Evolutionary conservation across 192 early-diverging fungal species (phyloP).

Genomic region (Dissophora globulifera): DNA sequence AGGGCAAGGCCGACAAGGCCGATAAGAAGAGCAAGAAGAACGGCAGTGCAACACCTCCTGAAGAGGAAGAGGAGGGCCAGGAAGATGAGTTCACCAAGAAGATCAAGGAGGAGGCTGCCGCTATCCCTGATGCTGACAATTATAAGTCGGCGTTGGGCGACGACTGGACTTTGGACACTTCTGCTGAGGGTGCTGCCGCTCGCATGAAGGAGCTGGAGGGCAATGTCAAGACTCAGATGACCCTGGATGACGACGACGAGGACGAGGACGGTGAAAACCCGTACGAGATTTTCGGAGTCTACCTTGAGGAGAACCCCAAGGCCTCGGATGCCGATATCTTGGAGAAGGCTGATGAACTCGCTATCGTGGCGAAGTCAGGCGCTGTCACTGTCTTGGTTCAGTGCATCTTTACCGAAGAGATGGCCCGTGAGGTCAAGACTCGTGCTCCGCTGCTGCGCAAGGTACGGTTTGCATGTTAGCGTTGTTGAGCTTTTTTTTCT

Average conservation of each 20-base stretch:
- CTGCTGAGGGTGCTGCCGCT: constrained; percentile 77
- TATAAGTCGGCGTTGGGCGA: constrained; percentile 69
- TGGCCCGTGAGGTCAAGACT: constrained; percentile 76
- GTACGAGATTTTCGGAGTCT: constrained; percentile 83
- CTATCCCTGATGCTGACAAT: constrained; percentile 62
- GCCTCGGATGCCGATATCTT: constrained; percentile 77
- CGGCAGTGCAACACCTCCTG: constrained; percentile 52
- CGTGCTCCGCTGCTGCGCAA: constrained; percentile 74
- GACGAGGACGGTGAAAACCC: constrained; percentile 68
- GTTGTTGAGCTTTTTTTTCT: background rate
- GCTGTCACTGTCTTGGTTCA: constrained; percentile 83
- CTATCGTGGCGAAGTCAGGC: constrained; percentile 79
- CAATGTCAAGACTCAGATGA: constrained; percentile 54
- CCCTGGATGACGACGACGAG: constrained; percentile 68
- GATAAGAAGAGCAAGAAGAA: constrained; percentile 62
- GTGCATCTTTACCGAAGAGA: constrained; percentile 78
- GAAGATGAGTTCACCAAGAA: constrained; percentile 76
- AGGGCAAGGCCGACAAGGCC: constrained; percentile 56
- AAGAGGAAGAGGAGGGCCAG: constrained; percentile 61
- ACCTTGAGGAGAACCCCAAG: constrained; percentile 68
- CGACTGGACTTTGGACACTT: constrained; percentile 87
- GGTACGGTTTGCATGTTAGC: constrained; percentile 44
- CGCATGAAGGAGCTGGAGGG: constrained; percentile 77
- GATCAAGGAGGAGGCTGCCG: constrained; percentile 76
- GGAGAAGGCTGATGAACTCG: constrained; percentile 81